Percentiles rank a stretch among this genome's conserved stretches.
These are phyloP conservation scores for Schizosaccharomyces cryophilus DNA, from an alignment of 805 yeast genomes.

Conservation along the genomic window DNA sequence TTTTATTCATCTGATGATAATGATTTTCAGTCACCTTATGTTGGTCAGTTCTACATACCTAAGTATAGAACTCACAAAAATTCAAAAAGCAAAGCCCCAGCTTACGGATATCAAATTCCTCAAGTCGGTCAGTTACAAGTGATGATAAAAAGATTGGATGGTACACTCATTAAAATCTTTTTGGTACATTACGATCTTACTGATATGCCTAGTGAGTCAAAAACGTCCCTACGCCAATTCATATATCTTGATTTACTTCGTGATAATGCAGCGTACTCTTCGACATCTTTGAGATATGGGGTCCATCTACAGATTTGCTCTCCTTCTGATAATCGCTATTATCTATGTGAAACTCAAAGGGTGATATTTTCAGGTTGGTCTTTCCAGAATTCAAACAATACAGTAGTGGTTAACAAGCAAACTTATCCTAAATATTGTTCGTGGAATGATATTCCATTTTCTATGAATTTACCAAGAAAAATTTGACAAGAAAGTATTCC, in stretches of 20 bases:
- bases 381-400: too few relatives aligned
- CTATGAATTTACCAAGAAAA: too few relatives aligned
- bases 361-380: background rate
- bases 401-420: too few relatives aligned
- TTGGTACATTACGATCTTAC: background rate
- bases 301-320: background rate
- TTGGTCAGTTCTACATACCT: background rate
- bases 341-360: background rate
- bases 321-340: background rate
- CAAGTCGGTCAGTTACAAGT: background rate
- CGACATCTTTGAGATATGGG: background rate
- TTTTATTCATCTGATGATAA: background rate
- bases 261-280: background rate
- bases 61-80: too few relatives aligned
- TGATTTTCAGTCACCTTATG: background rate
- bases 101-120: background rate
- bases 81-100: background rate
- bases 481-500: too few relatives aligned
- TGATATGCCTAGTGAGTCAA: background rate
- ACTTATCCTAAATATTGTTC: too few relatives aligned
- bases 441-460: too few relatives aligned
- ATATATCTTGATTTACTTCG: background rate
- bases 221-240: background rate
- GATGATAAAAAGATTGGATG: background rate
- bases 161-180: background rate